Evolutionary conservation across 768 basidiomycete genomes (phyloP).

Genomic region (Xerocomellus amylosporus): DNA sequence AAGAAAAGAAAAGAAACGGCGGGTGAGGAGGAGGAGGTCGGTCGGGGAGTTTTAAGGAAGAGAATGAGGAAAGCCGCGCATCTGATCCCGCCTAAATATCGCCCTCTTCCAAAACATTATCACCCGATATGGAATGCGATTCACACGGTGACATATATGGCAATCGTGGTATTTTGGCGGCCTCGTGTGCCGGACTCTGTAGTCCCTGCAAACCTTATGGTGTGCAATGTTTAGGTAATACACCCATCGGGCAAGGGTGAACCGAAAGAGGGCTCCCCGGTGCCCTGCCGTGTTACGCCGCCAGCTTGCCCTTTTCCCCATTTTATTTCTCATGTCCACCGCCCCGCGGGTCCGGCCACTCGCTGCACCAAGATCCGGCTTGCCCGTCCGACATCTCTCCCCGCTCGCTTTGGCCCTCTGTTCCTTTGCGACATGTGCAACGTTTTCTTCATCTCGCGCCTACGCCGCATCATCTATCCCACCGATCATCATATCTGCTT

Average conservation of each 20-base stretch:
- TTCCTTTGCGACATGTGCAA: slow-evolving; percentile 26
- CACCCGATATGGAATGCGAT: slow-evolving; percentile 5
- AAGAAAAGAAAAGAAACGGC: slow-evolving; percentile 37
- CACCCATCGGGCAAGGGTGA: slow-evolving; percentile 18
- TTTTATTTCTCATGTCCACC: slow-evolving; percentile 13
- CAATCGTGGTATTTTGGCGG: slow-evolving; percentile 22
- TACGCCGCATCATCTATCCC: slow-evolving; percentile 20
- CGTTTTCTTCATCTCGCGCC: slow-evolving; percentile 36
- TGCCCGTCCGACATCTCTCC: slow-evolving; percentile 16
- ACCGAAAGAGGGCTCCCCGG: slow-evolving; percentile 21
- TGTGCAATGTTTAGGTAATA: slow-evolving; percentile 29
- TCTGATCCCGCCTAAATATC: slow-evolving; percentile 37
- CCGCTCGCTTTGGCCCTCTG: slow-evolving; percentile 13
- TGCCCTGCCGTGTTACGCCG: slow-evolving; percentile 24
- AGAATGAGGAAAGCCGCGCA: slow-evolving; percentile 29
- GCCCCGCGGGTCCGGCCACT: slow-evolving; percentile 29
- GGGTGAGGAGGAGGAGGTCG: slow-evolving; percentile 36
- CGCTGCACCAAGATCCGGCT: slow-evolving; percentile 26
- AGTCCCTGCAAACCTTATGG: slow-evolving; percentile 27
- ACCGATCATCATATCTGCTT: slow-evolving; percentile 18
- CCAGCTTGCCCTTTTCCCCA: slow-evolving; percentile 10
- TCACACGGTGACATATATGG: slow-evolving; percentile 13
- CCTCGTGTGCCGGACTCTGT: slow-evolving; percentile 36
- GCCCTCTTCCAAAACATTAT: not conserved
- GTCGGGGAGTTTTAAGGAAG: slow-evolving; percentile 22